These are phyloP conservation scores for Thalassiosira pacifica DNA, from an alignment of 352 stramenopile genomes.

Conservation along the genomic window DNA sequence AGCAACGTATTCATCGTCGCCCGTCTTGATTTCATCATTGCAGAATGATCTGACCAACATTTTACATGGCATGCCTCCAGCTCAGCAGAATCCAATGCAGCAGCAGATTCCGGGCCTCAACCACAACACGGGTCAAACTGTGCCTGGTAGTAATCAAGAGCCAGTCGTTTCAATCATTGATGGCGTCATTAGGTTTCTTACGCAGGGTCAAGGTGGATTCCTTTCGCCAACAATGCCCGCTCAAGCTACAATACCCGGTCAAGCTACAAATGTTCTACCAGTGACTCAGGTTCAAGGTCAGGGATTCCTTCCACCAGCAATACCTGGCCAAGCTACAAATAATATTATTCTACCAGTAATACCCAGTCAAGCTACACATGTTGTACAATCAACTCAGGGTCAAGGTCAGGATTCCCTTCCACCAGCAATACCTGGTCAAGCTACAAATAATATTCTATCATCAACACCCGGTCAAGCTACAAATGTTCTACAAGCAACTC, in stretches of 20 bases:
- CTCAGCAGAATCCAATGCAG: constrained; percentile 26
- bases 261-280: constrained; percentile 6
- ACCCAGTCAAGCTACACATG: no score
- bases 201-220: constrained; percentile 3
- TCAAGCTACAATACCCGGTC: background rate
- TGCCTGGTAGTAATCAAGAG: constrained; percentile 14
- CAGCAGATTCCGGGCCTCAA: constrained; percentile 1
- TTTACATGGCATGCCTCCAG: constrained; percentile 18
- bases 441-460: background rate
- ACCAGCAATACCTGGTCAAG: no score
- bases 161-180: constrained; percentile 21
- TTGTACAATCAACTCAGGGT: no score
- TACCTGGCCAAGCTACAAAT: background rate
- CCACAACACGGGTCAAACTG: background rate
- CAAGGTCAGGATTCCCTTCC: background rate
- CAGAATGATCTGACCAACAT: constrained; percentile 15
- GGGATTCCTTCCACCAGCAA: background rate
- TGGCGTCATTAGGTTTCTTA: constrained; percentile 24
- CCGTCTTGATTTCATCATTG: constrained; percentile 5
- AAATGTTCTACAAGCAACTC: no score
- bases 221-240: background rate
- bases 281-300: no score
- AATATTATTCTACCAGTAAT: no score
- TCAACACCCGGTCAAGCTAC: background rate
- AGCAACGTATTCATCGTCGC: constrained; percentile 21